These are phyloP conservation scores for Adansonia grandidieri DNA, from an alignment of 441 rosid species.

Conservation along the genomic window DNA sequence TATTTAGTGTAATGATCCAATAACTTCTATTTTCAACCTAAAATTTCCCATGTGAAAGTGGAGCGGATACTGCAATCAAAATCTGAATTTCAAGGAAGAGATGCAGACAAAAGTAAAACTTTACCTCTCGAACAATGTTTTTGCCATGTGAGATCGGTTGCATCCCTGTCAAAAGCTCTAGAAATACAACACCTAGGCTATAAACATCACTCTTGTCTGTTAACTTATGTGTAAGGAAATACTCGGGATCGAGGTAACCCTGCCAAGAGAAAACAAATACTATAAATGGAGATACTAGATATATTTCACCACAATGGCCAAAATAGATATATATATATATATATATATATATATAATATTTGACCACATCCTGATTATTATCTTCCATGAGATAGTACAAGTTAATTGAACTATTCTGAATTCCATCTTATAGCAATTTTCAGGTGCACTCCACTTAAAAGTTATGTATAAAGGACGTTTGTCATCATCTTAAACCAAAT, in stretches of 20 bases:
- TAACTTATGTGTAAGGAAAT: slow-evolving; percentile 88
- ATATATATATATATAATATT: too few relatives aligned
- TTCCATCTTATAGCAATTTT: slow-evolving; percentile 1
- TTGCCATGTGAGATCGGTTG: slow-evolving; percentile 92
- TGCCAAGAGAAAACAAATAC: slow-evolving; percentile 41
- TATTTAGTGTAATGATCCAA: not conserved
- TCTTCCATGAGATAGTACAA: not conserved
- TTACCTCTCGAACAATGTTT: slow-evolving; percentile 96
- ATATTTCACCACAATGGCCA: not conserved
- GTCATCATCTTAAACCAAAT: slow-evolving; percentile 11
- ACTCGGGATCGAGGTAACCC: slow-evolving; percentile 99
- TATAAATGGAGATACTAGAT: slow-evolving; percentile 15
- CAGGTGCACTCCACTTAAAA: not conserved
- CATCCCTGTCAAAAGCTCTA: slow-evolving; percentile 94
- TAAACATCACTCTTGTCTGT: slow-evolving; percentile 99
- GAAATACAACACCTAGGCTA: slow-evolving; percentile 92
- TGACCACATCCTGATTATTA: not conserved
- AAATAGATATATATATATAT: too few relatives aligned
- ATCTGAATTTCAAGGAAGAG: not conserved
- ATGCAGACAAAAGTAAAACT: not conserved
- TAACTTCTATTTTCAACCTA: slow-evolving; percentile 8
- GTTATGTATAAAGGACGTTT: not conserved
- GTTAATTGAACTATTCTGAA: not conserved
- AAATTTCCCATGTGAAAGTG: not conserved
- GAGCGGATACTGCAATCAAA: not conserved